Evolutionary conservation across 768 basidiomycete genomes (phyloP).

Genomic region (Russula foetens): DNA sequence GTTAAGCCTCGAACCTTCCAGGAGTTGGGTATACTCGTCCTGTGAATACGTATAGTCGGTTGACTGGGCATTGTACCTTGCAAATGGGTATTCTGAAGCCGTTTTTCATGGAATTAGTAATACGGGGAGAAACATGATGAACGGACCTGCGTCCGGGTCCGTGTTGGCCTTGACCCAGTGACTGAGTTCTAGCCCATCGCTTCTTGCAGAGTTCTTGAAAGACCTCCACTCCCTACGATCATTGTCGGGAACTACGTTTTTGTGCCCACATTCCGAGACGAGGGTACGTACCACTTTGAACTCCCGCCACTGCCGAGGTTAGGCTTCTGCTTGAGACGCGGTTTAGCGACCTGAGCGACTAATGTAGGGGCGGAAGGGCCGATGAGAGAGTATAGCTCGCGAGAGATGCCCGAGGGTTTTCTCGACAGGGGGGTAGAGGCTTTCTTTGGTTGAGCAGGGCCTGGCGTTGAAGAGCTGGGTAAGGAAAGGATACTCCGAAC

Average conservation of each 20-base stretch:
- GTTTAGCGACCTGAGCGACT: conserved; percentile 69
- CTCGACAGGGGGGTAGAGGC: conserved; percentile 26
- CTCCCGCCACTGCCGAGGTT: conserved; percentile 54
- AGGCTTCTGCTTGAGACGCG: conserved; percentile 81
- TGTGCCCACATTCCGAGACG: background rate
- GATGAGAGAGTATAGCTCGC: conserved; percentile 90
- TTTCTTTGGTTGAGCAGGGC: conserved; percentile 44
- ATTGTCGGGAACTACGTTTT: background rate
- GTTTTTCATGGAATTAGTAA: background rate
- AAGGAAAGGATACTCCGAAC: conserved; percentile 78
- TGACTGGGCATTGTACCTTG: conserved; percentile 70
- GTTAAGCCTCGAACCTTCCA: conserved; percentile 49
- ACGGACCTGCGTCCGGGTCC: conserved; percentile 48
- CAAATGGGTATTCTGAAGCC: conserved; percentile 64
- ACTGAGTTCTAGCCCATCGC: conserved; percentile 55
- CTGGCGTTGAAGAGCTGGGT: conserved; percentile 32
- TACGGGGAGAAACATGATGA: background rate
- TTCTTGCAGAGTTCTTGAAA: conserved; percentile 67
- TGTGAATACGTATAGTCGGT: conserved; percentile 65
- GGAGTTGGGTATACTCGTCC: conserved; percentile 77
- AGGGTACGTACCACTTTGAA: conserved; percentile 60
- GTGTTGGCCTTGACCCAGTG: conserved; percentile 77
- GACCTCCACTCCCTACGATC: conserved; percentile 62
- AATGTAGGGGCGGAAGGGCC: conserved; percentile 89
- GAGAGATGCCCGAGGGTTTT: conserved; percentile 86